Evolutionary conservation across 75 land plant species (phyloP).

Genomic region (Cryptomeria japonica): DNA sequence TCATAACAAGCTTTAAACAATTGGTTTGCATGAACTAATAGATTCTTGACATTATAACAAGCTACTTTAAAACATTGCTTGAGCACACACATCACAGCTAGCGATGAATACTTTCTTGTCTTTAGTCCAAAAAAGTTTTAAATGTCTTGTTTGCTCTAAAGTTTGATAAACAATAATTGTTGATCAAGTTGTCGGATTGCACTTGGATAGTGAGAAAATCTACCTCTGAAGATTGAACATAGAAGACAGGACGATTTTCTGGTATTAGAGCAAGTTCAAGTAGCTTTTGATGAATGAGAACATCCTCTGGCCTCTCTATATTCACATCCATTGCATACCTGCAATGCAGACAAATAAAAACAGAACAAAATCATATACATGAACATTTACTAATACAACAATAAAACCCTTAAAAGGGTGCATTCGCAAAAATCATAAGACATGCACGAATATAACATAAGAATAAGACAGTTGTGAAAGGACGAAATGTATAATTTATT

Average conservation of each 20-base stretch:
- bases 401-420: not conserved
- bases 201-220: not conserved
- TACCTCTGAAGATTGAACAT: slow-evolving; percentile 55
- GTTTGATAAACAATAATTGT: not conserved
- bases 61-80: not conserved
- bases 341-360: slow-evolving; percentile 6
- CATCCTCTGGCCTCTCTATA: slow-evolving; percentile 74
- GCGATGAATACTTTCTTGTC: not conserved
- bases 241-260: slow-evolving; percentile 41
- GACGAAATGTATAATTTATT: not conserved
- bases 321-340: slow-evolving; percentile 83
- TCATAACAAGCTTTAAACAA: not conserved
- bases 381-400: not conserved
- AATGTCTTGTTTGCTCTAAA: not conserved
- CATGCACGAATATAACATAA: not conserved
- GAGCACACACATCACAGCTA: not conserved
- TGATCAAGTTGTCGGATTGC: not conserved
- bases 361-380: not conserved
- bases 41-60: not conserved
- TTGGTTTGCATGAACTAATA: not conserved
- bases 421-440: not conserved
- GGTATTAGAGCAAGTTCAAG: slow-evolving; percentile 56
- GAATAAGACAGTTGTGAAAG: not conserved
- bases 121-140: not conserved
- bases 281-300: slow-evolving; percentile 60